Percentiles rank a stretch among this genome's conserved stretches.
phyloP scores from a whole-genome alignment of 2,329 filamentous ascomycete genomes.

The Xylariaceae sp. region DNA sequence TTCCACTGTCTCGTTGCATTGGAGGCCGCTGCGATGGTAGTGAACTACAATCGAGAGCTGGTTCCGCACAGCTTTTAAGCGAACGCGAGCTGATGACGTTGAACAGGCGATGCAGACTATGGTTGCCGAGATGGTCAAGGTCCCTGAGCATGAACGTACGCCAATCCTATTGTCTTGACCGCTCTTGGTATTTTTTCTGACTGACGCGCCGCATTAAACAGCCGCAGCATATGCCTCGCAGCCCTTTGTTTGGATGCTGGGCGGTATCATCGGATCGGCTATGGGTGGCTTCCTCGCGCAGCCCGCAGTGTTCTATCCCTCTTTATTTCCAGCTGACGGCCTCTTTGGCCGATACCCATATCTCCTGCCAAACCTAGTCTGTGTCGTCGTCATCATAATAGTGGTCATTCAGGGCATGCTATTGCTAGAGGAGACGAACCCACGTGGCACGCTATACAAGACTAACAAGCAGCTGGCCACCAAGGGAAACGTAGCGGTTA shows the following conservation, averaged over 20 bases:
- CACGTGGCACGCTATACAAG: constrained; percentile 18
- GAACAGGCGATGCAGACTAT: constrained; percentile 39
- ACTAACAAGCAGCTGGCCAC: constrained; percentile 7
- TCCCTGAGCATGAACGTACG: constrained; percentile 40
- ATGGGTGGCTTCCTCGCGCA: constrained; percentile 38
- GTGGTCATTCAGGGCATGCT: constrained; percentile 60
- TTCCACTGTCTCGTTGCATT: not conserved
- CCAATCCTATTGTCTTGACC: not conserved
- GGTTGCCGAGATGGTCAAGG: constrained; percentile 41
- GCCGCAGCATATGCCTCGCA: constrained; percentile 36
- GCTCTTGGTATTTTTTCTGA: not conserved
- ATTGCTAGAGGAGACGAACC: constrained; percentile 51
- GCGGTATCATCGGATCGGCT: constrained; percentile 37
- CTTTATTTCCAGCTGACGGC: constrained; percentile 37
- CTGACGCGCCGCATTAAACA: constrained; percentile 7
- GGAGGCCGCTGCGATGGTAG: not conserved
- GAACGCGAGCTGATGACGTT: constrained; percentile 1
- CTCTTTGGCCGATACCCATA: constrained; percentile 63
- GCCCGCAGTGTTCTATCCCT: constrained; percentile 35
- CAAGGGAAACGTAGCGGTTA: constrained; percentile 18
- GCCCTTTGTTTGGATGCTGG: constrained; percentile 38
- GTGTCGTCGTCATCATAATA: constrained; percentile 55
- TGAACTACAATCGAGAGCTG: not conserved
- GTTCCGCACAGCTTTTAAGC: not conserved
- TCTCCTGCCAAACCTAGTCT: constrained; percentile 63